These are phyloP conservation scores for Hyaloperonospora brassicae DNA, from an alignment of 352 stramenopile species.

Conservation along the genomic window DNA sequence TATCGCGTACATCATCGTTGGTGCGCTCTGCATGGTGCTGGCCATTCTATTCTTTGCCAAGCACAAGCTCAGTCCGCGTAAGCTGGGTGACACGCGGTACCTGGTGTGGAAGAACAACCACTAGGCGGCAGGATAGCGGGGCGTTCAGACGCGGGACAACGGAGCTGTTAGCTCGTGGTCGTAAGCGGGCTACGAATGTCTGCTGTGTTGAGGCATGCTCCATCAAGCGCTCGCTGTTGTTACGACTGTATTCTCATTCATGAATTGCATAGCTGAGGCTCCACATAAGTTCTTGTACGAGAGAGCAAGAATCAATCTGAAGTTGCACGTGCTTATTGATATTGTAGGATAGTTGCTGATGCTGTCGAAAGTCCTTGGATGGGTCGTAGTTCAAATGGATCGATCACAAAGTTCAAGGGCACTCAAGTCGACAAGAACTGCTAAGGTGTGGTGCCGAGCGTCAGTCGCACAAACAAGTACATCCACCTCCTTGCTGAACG, in stretches of 20 bases:
- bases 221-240: slow-evolving; percentile 11
- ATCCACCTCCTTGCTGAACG: slow-evolving; percentile 16
- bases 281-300: slow-evolving; percentile 13
- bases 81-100: slow-evolving; percentile 92
- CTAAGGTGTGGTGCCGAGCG: too few species aligned
- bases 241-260: slow-evolving; percentile 27
- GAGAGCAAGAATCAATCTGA: slow-evolving; percentile 19
- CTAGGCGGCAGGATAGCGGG: slow-evolving; percentile 32
- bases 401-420: not conserved
- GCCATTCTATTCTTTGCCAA: slow-evolving; percentile 94
- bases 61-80: slow-evolving; percentile 91
- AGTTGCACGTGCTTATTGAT: slow-evolving; percentile 13
- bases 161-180: slow-evolving; percentile 9
- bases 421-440: slow-evolving; percentile 7
- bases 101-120: slow-evolving; percentile 95
- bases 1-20: slow-evolving; percentile 93
- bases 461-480: slow-evolving; percentile 56
- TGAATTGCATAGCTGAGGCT: slow-evolving; percentile 19
- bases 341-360: not conserved
- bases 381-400: slow-evolving; percentile 21
- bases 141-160: slow-evolving; percentile 9
- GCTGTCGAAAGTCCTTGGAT: slow-evolving; percentile 14
- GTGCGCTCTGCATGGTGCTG: slow-evolving; percentile 89
- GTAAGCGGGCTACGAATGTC: slow-evolving; percentile 15
- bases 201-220: slow-evolving; percentile 15